Percentiles rank a stretch among this genome's conserved stretches.
Evolutionary conservation across 345 rosid species (phyloP).

Genomic region (Atalantia buxifolia): DNA sequence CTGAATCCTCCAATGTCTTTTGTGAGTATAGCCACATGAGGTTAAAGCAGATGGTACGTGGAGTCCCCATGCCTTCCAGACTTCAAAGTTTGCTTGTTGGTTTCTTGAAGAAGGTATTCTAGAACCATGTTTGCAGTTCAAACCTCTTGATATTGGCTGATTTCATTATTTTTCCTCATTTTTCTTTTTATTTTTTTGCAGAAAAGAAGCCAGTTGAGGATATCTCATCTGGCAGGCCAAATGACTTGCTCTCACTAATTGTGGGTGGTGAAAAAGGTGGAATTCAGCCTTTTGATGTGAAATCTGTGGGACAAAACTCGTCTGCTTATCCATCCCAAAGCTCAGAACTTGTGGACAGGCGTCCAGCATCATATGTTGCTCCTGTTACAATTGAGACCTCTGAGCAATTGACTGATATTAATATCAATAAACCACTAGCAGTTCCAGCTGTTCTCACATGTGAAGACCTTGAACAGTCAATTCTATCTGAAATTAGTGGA

Average conservation of each 20-base stretch:
- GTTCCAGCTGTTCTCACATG: conserved; percentile 83
- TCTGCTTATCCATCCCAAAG: conserved; percentile 35
- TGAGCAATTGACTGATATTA: conserved; percentile 24
- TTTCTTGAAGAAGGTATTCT: conserved; percentile 83
- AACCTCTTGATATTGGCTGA: not conserved
- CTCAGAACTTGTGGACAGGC: conserved; percentile 32
- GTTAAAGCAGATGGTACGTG: conserved; percentile 42
- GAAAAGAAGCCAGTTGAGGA: conserved; percentile 64
- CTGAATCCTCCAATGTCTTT: conserved; percentile 17
- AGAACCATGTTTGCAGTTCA: conserved; percentile 4
- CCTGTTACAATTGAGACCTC: conserved; percentile 24
- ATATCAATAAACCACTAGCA: conserved; percentile 29
- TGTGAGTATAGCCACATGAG: conserved; percentile 43
- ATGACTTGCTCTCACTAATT: conserved; percentile 71
- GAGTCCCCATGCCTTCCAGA: conserved; percentile 43
- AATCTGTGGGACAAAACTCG: conserved; percentile 22
- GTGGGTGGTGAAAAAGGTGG: conserved; percentile 64
- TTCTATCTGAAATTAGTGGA: conserved; percentile 63
- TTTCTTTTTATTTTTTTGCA: conserved; percentile 28
- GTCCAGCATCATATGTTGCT: conserved; percentile 16
- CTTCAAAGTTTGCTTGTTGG: conserved; percentile 89
- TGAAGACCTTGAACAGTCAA: conserved; percentile 96
- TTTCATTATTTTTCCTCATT: conserved; percentile 6
- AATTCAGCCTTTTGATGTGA: conserved; percentile 38
- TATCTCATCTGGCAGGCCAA: conserved; percentile 39